Conservation (phyloP, 306 rosid genomes). For the Gynostemma pentaphyllum region DNA sequence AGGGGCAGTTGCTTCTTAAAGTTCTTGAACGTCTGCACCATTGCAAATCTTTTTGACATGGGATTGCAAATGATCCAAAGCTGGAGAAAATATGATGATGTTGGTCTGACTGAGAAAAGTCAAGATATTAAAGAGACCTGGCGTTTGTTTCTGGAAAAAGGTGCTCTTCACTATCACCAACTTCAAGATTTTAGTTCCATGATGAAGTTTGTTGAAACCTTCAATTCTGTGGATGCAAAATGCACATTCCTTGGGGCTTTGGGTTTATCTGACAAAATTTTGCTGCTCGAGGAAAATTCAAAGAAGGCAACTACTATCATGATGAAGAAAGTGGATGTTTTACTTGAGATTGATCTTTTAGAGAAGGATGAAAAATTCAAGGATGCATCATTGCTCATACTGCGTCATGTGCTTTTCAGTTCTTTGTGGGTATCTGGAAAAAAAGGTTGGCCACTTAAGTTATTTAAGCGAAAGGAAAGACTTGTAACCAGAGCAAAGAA, state of each 20-base stretch:
- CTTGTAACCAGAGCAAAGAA: conserved; percentile 39
- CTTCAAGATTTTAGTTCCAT: conserved; percentile 35
- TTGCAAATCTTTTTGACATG: conserved; percentile 41
- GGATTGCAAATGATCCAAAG: conserved; percentile 38
- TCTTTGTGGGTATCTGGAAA: conserved; percentile 57
- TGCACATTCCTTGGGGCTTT: conserved; percentile 39
- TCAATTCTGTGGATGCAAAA: conserved; percentile 34
- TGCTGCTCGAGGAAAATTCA: conserved; percentile 45
- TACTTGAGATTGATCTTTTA: conserved; percentile 32
- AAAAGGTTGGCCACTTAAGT: conserved; percentile 60
- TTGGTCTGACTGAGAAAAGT: conserved; percentile 6
- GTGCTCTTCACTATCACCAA: conserved; percentile 43
- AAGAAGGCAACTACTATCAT: conserved; percentile 46
- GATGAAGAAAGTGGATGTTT: conserved; percentile 35
- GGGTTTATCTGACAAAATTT: conserved; percentile 36
- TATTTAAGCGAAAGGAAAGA: conserved; percentile 31
- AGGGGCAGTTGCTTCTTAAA: conserved; percentile 39
- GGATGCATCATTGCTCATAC: conserved; percentile 34
- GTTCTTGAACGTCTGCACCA: conserved; percentile 42
- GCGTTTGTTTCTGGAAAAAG: conserved; percentile 49
- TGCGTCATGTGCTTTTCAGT: conserved; percentile 34
- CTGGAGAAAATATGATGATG: conserved; percentile 38
- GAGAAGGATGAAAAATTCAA: conserved; percentile 40
- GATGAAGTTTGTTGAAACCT: conserved; percentile 61
- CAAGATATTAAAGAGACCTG: conserved; percentile 25